Base-by-base conservation (phyloP, 2,329 filamentous ascomycete genomes). In the Calonectria pteridis region DNA sequence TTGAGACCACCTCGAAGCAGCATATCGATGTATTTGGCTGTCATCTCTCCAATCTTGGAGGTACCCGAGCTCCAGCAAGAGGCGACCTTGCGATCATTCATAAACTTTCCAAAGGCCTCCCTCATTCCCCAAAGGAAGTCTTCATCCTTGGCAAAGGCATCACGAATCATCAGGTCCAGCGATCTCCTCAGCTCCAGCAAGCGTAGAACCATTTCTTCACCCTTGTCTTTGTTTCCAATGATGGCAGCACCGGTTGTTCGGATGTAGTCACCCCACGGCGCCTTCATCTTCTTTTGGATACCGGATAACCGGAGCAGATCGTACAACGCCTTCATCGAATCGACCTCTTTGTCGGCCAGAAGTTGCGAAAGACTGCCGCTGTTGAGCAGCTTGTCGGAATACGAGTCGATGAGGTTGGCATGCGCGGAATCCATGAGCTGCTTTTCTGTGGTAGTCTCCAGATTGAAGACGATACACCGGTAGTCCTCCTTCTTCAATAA, bases 31-130 rank as follows among this genome's bases (percentile, higher is more conserved):
- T 98, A 96, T 84, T 98, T 98, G 35, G 97, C 97, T 78, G 98
- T 97, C 96, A 98, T 98, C 86, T 99, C 97, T 64, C 96, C 97
- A 18, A 98, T 95, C 87, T 98, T 98, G 23, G 95, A 95, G 70
- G 96, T 97, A 70, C 95, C 93, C 0, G 94, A 95, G 66, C 92
- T 91, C 91, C 94, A 96, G 6, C 91, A 93, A 6, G 92, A 88
- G 10, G 91, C 89, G 1, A 91, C 92, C 81, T 93, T 94, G 81
- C 93, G 93, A 83, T 97, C 94, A 83, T 99, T 99, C 89, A 99
- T 98, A 79, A 98, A 98, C 0, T 88, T 90, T 67, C 94, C 93
- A 81, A 99, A 98, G 0, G 95, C 91, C 80, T 98, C 95, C 70
- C 97, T 91, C 77, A 99, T 88, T 14, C 90, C 91, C 83, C 96